These are phyloP conservation scores for Hyphopichia fennica DNA, from an alignment of 1,139 yeast genomes.

Conservation along the genomic window DNA sequence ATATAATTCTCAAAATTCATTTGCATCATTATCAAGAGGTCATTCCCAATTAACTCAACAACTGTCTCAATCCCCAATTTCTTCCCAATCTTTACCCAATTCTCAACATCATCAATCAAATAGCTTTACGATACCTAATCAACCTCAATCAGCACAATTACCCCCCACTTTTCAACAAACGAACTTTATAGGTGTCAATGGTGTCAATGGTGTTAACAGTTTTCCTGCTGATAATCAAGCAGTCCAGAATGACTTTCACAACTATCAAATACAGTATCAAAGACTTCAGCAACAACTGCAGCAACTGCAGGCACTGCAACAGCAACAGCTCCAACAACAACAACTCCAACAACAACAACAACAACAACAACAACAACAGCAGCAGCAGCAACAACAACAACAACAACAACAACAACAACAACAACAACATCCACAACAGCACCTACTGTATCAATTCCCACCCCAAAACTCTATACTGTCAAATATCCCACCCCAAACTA, in stretches of 20 bases:
- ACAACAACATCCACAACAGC: slow-evolving; percentile 14
- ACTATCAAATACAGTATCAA: slow-evolving; percentile 23
- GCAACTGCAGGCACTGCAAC: slow-evolving; percentile 18
- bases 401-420: slow-evolving; percentile 16
- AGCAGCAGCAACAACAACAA: slow-evolving; percentile 24
- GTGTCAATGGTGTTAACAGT: slow-evolving; percentile 13
- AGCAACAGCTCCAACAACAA: slow-evolving; percentile 24
- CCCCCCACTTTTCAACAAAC: slow-evolving; percentile 27
- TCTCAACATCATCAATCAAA: slow-evolving; percentile 10
- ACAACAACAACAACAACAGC: slow-evolving; percentile 19
- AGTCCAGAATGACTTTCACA: slow-evolving; percentile 27
- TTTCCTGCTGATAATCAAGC: slow-evolving; percentile 16
- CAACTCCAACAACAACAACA: slow-evolving; percentile 8
- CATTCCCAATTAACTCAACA: slow-evolving; percentile 25
- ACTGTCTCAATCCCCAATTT: slow-evolving; percentile 10
- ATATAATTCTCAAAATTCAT: slow-evolving; percentile 16
- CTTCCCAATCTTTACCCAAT: slow-evolving; percentile 1
- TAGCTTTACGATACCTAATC: slow-evolving; percentile 6
- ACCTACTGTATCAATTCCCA: slow-evolving; percentile 7
- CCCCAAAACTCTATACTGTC: slow-evolving; percentile 6
- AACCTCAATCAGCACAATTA: slow-evolving; percentile 9
- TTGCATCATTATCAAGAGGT: slow-evolving; percentile 14
- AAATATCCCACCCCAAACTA: slow-evolving; percentile 14
- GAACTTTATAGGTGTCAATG: slow-evolving; percentile 20
- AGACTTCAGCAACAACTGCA: slow-evolving; percentile 13